Percentiles rank a stretch among this genome's conserved stretches.
Conservation (phyloP, 2,329 filamentous ascomycete species). For the Incumbomyces delicatus region DNA sequence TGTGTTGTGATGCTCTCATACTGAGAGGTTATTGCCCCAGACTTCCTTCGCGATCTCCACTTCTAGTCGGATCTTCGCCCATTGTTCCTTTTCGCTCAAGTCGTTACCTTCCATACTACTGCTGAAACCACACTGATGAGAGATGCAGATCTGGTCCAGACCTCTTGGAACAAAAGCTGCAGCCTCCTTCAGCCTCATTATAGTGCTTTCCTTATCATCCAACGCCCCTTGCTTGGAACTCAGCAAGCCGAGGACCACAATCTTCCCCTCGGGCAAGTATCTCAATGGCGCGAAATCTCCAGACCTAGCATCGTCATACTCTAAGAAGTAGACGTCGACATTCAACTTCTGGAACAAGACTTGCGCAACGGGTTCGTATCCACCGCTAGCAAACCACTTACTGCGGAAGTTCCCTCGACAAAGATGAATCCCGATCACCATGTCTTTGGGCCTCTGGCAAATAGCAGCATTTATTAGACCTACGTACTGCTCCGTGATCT, state of each 20-base stretch:
- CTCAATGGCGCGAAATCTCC: slow-evolving; percentile 48
- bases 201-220: slow-evolving; percentile 38
- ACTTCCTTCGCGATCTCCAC: slow-evolving; percentile 49
- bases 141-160: slow-evolving; percentile 46
- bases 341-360: slow-evolving; percentile 48
- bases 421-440: slow-evolving; percentile 48
- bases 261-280: slow-evolving; percentile 45
- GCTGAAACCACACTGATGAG: slow-evolving; percentile 50
- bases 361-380: slow-evolving; percentile 50
- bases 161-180: slow-evolving; percentile 41
- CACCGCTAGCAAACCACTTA: slow-evolving; percentile 49
- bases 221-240: slow-evolving; percentile 48
- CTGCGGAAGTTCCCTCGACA: slow-evolving; percentile 49
- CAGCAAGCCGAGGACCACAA: slow-evolving; percentile 48
- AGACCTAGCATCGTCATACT: slow-evolving; percentile 48
- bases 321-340: slow-evolving; percentile 51
- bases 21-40: slow-evolving; percentile 41
- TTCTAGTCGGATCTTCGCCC: slow-evolving; percentile 46
- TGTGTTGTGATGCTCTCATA: slow-evolving; percentile 5
- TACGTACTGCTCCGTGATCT: slow-evolving; percentile 44
- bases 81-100: slow-evolving; percentile 47
- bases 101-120: slow-evolving; percentile 48
- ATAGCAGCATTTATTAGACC: slow-evolving; percentile 47
- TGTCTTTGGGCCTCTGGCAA: slow-evolving; percentile 42
- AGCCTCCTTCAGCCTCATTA: slow-evolving; percentile 37